A percentile compares a stretch with the other conserved stretches of the same genome.
Conservation (phyloP, 139 green algal species). For the Marvania coccoides region DNA sequence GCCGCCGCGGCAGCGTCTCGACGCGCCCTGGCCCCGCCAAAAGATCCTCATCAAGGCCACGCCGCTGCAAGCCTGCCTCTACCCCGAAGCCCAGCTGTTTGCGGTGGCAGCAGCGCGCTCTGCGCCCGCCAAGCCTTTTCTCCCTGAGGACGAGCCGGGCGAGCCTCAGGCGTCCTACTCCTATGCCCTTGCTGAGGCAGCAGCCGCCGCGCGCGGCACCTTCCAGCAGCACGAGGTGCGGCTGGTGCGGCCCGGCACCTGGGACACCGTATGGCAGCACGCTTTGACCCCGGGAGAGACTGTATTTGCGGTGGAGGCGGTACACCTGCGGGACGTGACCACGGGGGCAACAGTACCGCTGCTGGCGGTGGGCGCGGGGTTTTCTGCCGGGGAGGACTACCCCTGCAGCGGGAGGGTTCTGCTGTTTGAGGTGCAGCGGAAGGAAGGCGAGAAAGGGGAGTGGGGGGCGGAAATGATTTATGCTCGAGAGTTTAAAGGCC, state of each 20-base stretch:
- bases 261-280: constrained; percentile 26
- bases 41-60: constrained; percentile 55
- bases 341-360: constrained; percentile 39
- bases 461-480: constrained; percentile 5
- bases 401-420: constrained; percentile 68
- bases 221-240: constrained; percentile 39
- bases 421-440: constrained; percentile 49
- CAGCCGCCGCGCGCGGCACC: neutral
- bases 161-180: constrained; percentile 40
- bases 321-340: constrained; percentile 38
- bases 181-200: constrained; percentile 20
- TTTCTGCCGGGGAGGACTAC: constrained; percentile 71
- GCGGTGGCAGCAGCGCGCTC: constrained; percentile 36
- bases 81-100: constrained; percentile 52
- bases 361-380: constrained; percentile 46
- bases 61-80: constrained; percentile 40
- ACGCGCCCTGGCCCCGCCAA: constrained; percentile 57
- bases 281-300: constrained; percentile 51
- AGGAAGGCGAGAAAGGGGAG: neutral
- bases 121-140: constrained; percentile 22
- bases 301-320: constrained; percentile 29
- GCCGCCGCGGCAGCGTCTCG: constrained; percentile 54
- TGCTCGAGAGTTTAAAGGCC: constrained; percentile 39
- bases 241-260: constrained; percentile 34
- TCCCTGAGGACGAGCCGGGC: constrained; percentile 55